Base-by-base conservation (phyloP, 768 basidiomycete species). In the Boletus vinaceobasis region DNA sequence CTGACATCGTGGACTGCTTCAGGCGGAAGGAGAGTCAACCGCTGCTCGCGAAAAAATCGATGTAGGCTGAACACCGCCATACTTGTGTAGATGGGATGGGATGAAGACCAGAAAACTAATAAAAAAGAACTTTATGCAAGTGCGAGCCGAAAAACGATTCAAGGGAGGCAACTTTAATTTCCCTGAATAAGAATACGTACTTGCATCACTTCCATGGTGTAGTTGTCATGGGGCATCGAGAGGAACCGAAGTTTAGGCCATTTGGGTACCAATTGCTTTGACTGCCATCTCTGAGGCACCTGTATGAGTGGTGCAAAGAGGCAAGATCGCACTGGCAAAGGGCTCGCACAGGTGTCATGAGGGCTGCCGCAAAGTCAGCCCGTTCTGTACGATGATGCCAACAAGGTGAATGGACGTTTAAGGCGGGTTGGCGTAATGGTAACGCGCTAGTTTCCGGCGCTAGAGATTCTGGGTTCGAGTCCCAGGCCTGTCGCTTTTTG, bases 361-460 rank as follows among this genome's bases (percentile, higher is more conserved):
- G 4, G 23, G 2, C 23, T 33, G 5, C 7, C 7, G 36, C 29
- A 31, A 29, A 29, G 40, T 11, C 31, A 21, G 4, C 39, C 7
- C 31, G 31, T 32, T 15, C 13, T 21, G 3, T 17, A 35, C 7
- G 8, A 13, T 3, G 6, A 6, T 5, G 8, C 9, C 19, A 14
- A 15, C 0, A 15, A 26, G 4, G 4, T 13, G 4, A 13, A 13
- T 13, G 7, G 7, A 9, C 11, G 21, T 3, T 4, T 2, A 45
- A 21, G 79, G 77, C 78, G 79, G 77, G 75, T 79, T 81, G 78
- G 79, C 80, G 79, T 79, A 80, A 80, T 81, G 80, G 80, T 77
- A 81, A 79, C 80, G 79, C 78, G 79, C 76, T 76, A 81, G 80
- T 80, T 80, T 81, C 80, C 79, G 79, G 77, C 73, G 79, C 79